These are phyloP conservation scores for Elymus sibiricus DNA, from an alignment of 176 grass and related monocot genomes.

Conservation along the genomic window DNA sequence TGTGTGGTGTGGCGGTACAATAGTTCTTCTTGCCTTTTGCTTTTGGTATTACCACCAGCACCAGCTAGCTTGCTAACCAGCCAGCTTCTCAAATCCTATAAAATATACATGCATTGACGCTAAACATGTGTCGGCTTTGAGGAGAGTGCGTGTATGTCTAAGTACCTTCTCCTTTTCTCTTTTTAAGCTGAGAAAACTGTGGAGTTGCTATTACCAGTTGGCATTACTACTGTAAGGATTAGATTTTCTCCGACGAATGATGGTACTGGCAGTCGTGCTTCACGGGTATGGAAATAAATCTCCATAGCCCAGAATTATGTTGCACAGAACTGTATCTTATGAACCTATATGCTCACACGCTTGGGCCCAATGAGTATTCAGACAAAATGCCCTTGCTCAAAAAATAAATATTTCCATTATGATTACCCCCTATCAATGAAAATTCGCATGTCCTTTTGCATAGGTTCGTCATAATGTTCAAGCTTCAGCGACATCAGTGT, in stretches of 20 bases:
- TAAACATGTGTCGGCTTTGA: too few relatives aligned
- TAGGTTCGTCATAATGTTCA: slow-evolving; percentile 15
- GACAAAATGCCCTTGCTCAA: too few relatives aligned
- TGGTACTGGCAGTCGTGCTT: background rate
- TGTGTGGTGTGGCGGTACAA: slow-evolving; percentile 34
- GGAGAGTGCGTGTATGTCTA: too few relatives aligned
- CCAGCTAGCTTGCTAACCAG: too few relatives aligned
- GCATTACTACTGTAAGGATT: slow-evolving; percentile 14
- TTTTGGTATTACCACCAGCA: slow-evolving; percentile 41
- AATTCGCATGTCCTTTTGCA: background rate
- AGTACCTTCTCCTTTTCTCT: too few relatives aligned
- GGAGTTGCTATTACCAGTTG: slow-evolving; percentile 13
- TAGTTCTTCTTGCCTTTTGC: slow-evolving; percentile 38
- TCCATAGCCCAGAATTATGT: background rate
- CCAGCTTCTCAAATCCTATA: slow-evolving; percentile 9
- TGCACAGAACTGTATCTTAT: background rate
- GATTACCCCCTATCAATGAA: background rate
- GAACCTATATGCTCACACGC: background rate
- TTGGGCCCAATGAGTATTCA: background rate
- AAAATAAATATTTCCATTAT: background rate
- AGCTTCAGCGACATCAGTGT: slow-evolving; percentile 15
- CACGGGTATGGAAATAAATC: too few relatives aligned
- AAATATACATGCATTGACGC: slow-evolving; percentile 18
- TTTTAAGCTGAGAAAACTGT: background rate
- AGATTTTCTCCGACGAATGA: slow-evolving; percentile 17